phyloP scores from a whole-genome alignment of 176 grass and related monocot genomes.

The Miscanthus lutarioriparius region DNA sequence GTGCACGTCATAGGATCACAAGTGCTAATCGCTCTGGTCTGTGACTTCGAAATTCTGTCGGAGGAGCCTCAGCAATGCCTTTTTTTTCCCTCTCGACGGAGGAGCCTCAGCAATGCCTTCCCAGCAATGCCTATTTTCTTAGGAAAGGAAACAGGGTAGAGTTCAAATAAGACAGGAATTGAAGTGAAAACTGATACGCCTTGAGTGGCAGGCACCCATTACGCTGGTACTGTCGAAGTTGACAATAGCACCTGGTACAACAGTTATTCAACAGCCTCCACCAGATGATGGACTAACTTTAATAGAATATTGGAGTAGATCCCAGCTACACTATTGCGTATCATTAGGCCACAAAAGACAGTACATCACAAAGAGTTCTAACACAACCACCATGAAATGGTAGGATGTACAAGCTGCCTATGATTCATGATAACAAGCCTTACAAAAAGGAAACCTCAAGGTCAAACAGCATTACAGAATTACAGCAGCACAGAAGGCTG shows the following conservation, averaged over 20 bases:
- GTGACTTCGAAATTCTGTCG: no score
- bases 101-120: no score
- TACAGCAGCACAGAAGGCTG: not conserved
- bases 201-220: not conserved
- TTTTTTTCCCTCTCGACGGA: no score
- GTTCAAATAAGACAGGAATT: not conserved
- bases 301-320: not conserved
- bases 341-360: not conserved
- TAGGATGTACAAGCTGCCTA: not conserved
- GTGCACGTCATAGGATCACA: no score
- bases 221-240: not conserved
- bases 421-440: constrained; percentile 9
- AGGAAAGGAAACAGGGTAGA: not conserved
- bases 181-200: not conserved
- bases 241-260: not conserved
- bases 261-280: not conserved
- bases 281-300: not conserved
- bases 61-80: not conserved
- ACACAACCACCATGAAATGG: not conserved
- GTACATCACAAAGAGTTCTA: not conserved
- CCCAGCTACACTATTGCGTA: not conserved
- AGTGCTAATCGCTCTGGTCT: no score
- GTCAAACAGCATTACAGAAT: not conserved
- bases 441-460: not conserved
- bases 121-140: not conserved